These are phyloP conservation scores for Leishmania turanica DNA, from an alignment of 208 protist genomes.

Conservation along the genomic window DNA sequence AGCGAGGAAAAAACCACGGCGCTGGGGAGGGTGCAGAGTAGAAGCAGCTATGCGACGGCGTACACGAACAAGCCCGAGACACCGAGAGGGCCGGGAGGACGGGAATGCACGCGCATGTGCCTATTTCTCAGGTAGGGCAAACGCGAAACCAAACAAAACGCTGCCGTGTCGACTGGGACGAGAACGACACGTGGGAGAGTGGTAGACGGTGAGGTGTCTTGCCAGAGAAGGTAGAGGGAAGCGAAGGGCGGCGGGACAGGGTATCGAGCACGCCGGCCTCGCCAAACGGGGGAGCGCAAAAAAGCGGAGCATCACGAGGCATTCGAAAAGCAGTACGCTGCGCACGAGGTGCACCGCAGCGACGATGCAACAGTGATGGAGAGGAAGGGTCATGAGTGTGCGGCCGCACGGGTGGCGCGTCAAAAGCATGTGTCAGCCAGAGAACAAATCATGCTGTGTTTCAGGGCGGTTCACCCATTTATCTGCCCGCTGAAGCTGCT, in stretches of 20 bases:
- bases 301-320: not conserved
- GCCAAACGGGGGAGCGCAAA: not conserved
- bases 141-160: not conserved
- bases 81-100: not conserved
- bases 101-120: not conserved
- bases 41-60: not conserved
- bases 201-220: not conserved
- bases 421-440: not conserved
- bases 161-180: not conserved
- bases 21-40: not conserved
- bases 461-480: not conserved
- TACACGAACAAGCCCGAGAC: not conserved
- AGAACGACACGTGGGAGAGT: not conserved
- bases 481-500: not conserved
- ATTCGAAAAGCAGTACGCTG: not conserved
- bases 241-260: not conserved
- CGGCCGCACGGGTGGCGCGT: not conserved
- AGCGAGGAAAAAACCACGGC: not conserved
- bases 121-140: not conserved
- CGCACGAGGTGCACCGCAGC: not conserved
- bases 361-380: not conserved
- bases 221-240: not conserved
- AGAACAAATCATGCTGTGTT: not conserved
- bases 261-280: not conserved
- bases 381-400: not conserved